Conservation (phyloP, 2,329 filamentous ascomycete species). For the Ceratocystis lukuohia region DNA sequence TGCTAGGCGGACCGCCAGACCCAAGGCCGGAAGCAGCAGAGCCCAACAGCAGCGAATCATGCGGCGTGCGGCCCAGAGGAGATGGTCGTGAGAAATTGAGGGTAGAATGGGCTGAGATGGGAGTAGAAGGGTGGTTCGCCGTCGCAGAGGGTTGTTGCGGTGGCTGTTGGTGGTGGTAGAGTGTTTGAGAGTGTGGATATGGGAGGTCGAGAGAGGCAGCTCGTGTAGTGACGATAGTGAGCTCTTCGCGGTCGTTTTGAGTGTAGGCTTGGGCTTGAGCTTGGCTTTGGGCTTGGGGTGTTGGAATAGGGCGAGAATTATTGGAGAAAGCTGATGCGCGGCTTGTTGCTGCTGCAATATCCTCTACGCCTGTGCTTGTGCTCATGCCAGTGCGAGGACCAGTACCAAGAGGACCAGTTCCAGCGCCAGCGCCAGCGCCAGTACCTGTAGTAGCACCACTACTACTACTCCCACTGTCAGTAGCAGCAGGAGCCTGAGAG, state of each 20-base stretch:
- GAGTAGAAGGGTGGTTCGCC: slow-evolving; percentile 1
- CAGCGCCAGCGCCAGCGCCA: slow-evolving; percentile 15
- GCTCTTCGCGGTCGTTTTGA: slow-evolving; percentile 60
- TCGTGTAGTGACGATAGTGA: slow-evolving; percentile 49
- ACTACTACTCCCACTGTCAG: background rate
- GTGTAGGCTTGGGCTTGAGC: slow-evolving; percentile 52
- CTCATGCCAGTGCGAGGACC: background rate
- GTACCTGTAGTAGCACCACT: background rate
- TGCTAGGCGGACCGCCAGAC: slow-evolving; percentile 8
- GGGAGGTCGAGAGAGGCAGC: slow-evolving; percentile 19
- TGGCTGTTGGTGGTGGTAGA: slow-evolving; percentile 24
- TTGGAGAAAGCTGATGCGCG: slow-evolving; percentile 23
- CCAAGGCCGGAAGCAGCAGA: slow-evolving; percentile 2
- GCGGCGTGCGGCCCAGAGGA: slow-evolving; percentile 17
- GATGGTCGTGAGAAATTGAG: slow-evolving; percentile 18
- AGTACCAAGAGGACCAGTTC: slow-evolving; percentile 17
- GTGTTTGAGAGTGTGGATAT: slow-evolving; percentile 12
- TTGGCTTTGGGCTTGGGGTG: slow-evolving; percentile 37
- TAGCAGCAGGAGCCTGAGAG: slow-evolving; percentile 36
- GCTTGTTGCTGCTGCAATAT: slow-evolving; percentile 22
- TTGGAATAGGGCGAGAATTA: slow-evolving; percentile 23
- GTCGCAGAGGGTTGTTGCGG: background rate
- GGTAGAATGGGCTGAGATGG: slow-evolving; percentile 15
- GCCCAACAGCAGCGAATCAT: slow-evolving; percentile 13
- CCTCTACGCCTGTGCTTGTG: slow-evolving; percentile 21